Conservation (phyloP, 164 flowering plant genomes). For the Magnolia changhungtana region DNA sequence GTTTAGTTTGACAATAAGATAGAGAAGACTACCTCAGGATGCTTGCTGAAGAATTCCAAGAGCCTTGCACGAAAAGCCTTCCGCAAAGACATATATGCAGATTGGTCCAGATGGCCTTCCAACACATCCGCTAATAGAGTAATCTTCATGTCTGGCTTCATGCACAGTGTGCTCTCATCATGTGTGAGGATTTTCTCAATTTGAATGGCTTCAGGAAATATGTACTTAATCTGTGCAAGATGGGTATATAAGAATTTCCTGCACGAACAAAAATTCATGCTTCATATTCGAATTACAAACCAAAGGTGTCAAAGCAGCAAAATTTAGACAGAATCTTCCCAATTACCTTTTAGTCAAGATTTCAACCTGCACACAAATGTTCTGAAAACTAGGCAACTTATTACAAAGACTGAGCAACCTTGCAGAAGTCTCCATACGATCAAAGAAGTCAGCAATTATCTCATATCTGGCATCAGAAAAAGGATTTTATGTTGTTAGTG, state of each 20-base stretch:
- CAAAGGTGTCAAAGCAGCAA: background rate
- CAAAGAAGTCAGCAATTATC: constrained; percentile 44
- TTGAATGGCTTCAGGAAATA: constrained; percentile 66
- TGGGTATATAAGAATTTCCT: constrained; percentile 50
- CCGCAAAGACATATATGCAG: constrained; percentile 39
- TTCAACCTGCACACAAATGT: constrained; percentile 52
- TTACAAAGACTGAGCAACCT: constrained; percentile 53
- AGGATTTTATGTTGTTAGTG: constrained; percentile 5
- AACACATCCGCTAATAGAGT: constrained; percentile 35
- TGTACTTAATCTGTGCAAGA: constrained; percentile 64
- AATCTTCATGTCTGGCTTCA: constrained; percentile 62
- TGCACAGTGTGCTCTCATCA: constrained; percentile 55
- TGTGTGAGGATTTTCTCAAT: constrained; percentile 51
- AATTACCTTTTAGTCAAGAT: constrained; percentile 53
- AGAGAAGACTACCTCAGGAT: constrained; percentile 50
- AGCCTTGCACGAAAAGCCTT: constrained; percentile 47
- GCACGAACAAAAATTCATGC: constrained; percentile 8
- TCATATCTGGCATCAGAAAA: constrained; percentile 28
- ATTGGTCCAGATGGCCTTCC: constrained; percentile 35
- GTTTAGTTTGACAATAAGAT: no score
- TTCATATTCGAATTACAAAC: background rate
- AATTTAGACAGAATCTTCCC: background rate
- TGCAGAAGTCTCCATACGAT: constrained; percentile 51
- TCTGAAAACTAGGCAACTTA: constrained; percentile 49
- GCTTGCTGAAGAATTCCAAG: constrained; percentile 24